phyloP scores from a whole-genome alignment of 139 green algal species.

The Eudorina sp. region DNA sequence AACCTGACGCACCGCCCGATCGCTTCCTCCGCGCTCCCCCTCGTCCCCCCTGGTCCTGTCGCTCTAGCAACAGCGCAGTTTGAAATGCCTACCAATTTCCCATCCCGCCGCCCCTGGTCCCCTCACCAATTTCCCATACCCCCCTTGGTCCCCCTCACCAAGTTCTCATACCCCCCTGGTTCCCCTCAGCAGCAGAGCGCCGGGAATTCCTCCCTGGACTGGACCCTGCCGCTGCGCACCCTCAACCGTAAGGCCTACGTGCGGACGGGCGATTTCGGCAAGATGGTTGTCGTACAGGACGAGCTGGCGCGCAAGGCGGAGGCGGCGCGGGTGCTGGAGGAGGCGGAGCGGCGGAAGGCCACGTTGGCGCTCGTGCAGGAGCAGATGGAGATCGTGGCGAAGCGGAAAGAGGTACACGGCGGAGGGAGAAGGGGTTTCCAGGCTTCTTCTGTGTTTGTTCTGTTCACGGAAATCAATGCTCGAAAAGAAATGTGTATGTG shows the following conservation, averaged over 20 bases:
- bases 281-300: conserved; percentile 33
- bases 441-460: too few species aligned
- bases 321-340: background rate
- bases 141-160: too few species aligned
- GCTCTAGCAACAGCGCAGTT: too few species aligned
- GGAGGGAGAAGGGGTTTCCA: too few species aligned
- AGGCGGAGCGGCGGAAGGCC: background rate
- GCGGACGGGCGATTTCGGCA: background rate
- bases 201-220: conserved; percentile 11
- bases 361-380: background rate
- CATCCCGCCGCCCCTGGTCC: background rate
- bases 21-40: background rate
- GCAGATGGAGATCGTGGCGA: background rate
- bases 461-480: too few species aligned
- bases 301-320: conserved; percentile 28
- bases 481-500: too few species aligned
- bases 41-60: background rate
- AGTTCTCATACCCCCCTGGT: too few species aligned
- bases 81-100: background rate
- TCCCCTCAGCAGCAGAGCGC: background rate
- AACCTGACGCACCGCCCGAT: background rate
- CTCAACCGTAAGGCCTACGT: conserved; percentile 44
- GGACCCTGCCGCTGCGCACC: conserved; percentile 29
- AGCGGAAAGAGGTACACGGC: conserved; percentile 22
- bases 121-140: too few species aligned